Percentiles rank a stretch among this genome's conserved stretches.
Evolutionary conservation across 2,329 filamentous ascomycete genomes (phyloP).

Genomic region (Ophiocordyceps robertsii): DNA sequence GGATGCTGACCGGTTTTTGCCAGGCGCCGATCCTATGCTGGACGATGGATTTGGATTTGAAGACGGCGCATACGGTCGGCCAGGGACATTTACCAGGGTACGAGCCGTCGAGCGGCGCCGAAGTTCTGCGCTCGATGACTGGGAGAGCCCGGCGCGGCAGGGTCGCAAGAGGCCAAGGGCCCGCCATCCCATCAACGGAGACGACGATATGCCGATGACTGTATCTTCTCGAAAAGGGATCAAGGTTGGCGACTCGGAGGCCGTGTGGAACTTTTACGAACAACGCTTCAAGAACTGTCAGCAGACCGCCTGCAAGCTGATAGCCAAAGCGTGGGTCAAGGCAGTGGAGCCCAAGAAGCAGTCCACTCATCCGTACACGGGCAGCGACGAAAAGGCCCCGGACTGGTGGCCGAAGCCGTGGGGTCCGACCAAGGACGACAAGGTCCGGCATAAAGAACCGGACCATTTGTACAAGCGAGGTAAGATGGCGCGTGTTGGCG

Average conservation of each 20-base stretch:
- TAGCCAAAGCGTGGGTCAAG: slow-evolving; percentile 66
- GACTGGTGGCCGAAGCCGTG: slow-evolving; percentile 54
- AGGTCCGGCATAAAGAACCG: slow-evolving; percentile 56
- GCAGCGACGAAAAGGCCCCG: slow-evolving; percentile 46
- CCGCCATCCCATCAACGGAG: slow-evolving; percentile 24
- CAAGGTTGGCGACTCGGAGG: slow-evolving; percentile 37
- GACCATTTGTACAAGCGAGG: slow-evolving; percentile 59
- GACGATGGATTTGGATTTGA: slow-evolving; percentile 18
- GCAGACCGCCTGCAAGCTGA: slow-evolving; percentile 57
- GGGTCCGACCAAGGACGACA: slow-evolving; percentile 34
- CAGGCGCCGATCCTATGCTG: slow-evolving; percentile 19
- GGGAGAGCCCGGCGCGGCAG: slow-evolving; percentile 15
- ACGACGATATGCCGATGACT: slow-evolving; percentile 26
- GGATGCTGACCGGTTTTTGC: not conserved
- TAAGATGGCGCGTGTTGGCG: slow-evolving; percentile 18
- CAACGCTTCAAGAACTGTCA: slow-evolving; percentile 52
- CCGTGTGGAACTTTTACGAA: slow-evolving; percentile 46
- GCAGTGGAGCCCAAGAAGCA: slow-evolving; percentile 66
- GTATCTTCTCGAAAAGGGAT: slow-evolving; percentile 29
- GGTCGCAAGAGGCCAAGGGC: slow-evolving; percentile 16
- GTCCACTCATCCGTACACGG: slow-evolving; percentile 58
- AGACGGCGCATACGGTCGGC: slow-evolving; percentile 10
- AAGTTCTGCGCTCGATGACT: slow-evolving; percentile 17
- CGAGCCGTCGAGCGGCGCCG: slow-evolving; percentile 17
- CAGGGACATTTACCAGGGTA: slow-evolving; percentile 12